Percentiles rank a stretch among this genome's conserved stretches.
Conservation (phyloP, 106 monocot species). For the Phalaenopsis equestris region DNA sequence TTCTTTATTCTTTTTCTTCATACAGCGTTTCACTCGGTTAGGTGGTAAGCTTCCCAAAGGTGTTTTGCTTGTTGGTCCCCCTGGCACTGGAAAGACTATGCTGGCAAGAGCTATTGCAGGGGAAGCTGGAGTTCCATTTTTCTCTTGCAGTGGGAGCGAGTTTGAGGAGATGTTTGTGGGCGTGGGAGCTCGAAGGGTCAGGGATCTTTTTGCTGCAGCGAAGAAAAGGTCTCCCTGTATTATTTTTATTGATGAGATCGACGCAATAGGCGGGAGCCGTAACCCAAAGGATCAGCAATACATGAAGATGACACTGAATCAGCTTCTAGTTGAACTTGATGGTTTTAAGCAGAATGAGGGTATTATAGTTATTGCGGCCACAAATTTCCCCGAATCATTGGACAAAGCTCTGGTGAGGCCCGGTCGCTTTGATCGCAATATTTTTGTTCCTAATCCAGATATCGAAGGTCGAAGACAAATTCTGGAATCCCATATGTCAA, state of each 20-base stretch:
- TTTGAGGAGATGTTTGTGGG: constrained; percentile 99
- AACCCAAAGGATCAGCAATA: constrained; percentile 99
- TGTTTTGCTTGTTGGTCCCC: constrained; percentile 93
- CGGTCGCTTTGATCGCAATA: constrained; percentile 94
- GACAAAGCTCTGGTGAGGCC: constrained; percentile 96
- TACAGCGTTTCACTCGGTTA: constrained; percentile 87
- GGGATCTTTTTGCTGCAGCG: constrained; percentile 89
- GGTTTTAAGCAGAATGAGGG: constrained; percentile 99
- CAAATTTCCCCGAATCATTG: constrained; percentile 94
- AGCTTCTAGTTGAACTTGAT: constrained; percentile 94
- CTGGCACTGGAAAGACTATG: constrained; percentile 99
- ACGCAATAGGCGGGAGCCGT: constrained; percentile 98
- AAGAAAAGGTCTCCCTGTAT: constrained; percentile 97
- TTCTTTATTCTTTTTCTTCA: too few relatives aligned
- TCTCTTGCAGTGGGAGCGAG: constrained; percentile 98
- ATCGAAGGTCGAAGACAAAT: constrained; percentile 93
- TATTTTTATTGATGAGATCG: constrained; percentile 97
- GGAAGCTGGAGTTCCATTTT: constrained; percentile 98
- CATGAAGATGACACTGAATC: constrained; percentile 99
- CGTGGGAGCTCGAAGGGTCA: constrained; percentile 88
- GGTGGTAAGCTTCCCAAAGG: constrained; percentile 99
- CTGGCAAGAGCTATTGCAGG: constrained; percentile 97
- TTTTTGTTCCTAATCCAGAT: constrained; percentile 98
- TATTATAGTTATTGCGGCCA: constrained; percentile 97
- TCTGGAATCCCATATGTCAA: constrained; percentile 92